phyloP scores from a whole-genome alignment of 352 stramenopile species.

The Albugo laibachii region DNA sequence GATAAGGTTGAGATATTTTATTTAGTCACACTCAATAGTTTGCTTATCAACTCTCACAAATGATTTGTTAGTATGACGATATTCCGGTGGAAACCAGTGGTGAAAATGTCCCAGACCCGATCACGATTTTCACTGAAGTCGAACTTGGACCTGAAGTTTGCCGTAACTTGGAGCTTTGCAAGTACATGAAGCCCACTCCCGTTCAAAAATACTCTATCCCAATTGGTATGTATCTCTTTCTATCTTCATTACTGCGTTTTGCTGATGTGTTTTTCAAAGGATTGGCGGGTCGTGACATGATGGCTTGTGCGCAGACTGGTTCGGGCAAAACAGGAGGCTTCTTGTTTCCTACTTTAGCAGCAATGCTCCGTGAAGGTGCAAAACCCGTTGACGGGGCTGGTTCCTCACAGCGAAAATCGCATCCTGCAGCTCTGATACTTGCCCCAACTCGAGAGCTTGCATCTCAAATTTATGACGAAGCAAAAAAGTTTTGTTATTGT shows the following conservation, averaged over 20 bases:
- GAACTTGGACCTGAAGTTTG: conserved; percentile 85
- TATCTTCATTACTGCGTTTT: too few relatives aligned
- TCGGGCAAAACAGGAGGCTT: conserved; percentile 94
- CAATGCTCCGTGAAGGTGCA: conserved; percentile 81
- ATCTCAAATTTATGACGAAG: conserved; percentile 92
- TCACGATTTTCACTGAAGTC: conserved; percentile 77
- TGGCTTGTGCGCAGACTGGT: conserved; percentile 98
- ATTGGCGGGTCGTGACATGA: conserved; percentile 89
- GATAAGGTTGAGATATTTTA: conserved; percentile 51
- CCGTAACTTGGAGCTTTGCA: conserved; percentile 82
- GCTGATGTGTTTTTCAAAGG: conserved; percentile 4
- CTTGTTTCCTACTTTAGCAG: conserved; percentile 93
- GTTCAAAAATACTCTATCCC: conserved; percentile 99
- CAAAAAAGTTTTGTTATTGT: conserved; percentile 92
- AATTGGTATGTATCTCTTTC: conserved; percentile 56
- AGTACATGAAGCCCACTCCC: conserved; percentile 94
- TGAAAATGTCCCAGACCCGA: conserved; percentile 84
- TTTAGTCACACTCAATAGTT: neutral
- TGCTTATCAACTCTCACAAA: neutral
- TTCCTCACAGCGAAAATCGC: conserved; percentile 69
- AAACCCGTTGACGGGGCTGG: conserved; percentile 9
- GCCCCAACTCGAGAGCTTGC: conserved; percentile 89
- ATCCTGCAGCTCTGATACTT: conserved; percentile 83
- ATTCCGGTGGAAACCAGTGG: conserved; percentile 94
- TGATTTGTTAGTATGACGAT: conserved; percentile 80